Evolutionary conservation across 2,329 filamentous ascomycete species (phyloP).

Genomic region (Trichoderma citrinoviride): DNA sequence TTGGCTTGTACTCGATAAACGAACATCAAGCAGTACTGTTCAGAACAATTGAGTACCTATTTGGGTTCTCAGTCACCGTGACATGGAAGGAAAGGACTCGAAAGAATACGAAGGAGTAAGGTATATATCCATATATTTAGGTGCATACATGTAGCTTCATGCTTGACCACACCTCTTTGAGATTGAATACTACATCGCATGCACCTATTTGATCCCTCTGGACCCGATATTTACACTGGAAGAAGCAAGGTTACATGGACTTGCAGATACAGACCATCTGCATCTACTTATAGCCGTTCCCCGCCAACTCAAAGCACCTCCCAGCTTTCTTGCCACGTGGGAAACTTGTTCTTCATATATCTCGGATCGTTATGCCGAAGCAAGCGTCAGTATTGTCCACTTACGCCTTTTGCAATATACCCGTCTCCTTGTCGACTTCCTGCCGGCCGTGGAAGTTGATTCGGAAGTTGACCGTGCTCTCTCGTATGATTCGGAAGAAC

Average conservation of each 20-base stretch:
- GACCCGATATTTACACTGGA: too few species aligned
- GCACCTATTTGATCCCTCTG: neutral
- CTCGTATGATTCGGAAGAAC: slow-evolving; percentile 23
- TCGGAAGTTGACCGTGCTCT: slow-evolving; percentile 18
- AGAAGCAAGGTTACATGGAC: neutral
- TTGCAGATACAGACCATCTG: too few species aligned
- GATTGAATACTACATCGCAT: neutral
- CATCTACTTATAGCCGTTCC: neutral
- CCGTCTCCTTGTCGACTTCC: slow-evolving; percentile 9
- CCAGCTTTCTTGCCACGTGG: neutral
- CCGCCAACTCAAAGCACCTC: neutral
- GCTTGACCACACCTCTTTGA: neutral
- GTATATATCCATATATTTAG: too few species aligned
- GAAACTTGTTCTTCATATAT: neutral
- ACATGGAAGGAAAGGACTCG: too few species aligned
- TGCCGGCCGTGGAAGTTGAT: slow-evolving; percentile 19
- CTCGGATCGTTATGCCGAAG: neutral
- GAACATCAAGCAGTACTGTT: too few species aligned
- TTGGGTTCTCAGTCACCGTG: too few species aligned
- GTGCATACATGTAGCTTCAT: neutral
- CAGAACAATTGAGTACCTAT: too few species aligned
- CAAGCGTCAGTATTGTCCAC: neutral
- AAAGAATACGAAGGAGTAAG: too few species aligned
- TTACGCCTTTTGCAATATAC: slow-evolving; percentile 12
- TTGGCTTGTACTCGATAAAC: too few species aligned